These are phyloP conservation scores for Salvia miltiorrhiza DNA, from an alignment of 257 asterid species.

Conservation along the genomic window DNA sequence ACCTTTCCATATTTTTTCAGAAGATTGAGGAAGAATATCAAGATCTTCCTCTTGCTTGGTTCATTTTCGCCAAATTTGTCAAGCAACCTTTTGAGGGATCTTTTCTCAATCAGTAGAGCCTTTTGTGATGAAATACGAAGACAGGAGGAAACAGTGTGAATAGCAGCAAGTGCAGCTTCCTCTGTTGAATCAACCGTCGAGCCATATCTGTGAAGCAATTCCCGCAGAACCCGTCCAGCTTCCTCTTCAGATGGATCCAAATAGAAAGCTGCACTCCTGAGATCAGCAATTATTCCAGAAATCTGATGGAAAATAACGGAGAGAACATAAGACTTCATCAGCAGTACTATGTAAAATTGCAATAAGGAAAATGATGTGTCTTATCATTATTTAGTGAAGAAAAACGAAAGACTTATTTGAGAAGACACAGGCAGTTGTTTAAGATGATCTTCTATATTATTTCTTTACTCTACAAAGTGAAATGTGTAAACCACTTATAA, in stretches of 20 bases:
- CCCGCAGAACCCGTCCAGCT: slow-evolving; percentile 59
- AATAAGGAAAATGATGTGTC: not conserved
- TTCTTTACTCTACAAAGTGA: too few species aligned
- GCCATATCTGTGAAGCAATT: slow-evolving; percentile 53
- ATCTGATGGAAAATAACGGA: slow-evolving; percentile 48
- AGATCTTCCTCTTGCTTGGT: slow-evolving; percentile 51
- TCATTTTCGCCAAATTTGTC: slow-evolving; percentile 42
- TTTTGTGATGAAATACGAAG: slow-evolving; percentile 66
- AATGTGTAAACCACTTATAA: too few species aligned
- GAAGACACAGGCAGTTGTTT: not conserved
- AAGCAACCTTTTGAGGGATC: slow-evolving; percentile 60
- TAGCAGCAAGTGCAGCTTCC: slow-evolving; percentile 42
- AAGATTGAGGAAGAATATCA: slow-evolving; percentile 50
- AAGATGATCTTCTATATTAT: too few species aligned
- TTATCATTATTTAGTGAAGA: not conserved
- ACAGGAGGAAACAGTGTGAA: slow-evolving; percentile 44
- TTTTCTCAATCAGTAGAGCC: slow-evolving; percentile 60
- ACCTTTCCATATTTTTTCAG: slow-evolving; percentile 54
- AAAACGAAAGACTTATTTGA: not conserved
- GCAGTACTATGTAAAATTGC: not conserved
- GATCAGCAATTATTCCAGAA: slow-evolving; percentile 55
- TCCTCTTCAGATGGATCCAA: slow-evolving; percentile 82
- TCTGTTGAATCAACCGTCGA: slow-evolving; percentile 45
- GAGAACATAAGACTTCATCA: not conserved
- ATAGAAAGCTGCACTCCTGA: slow-evolving; percentile 46